These are phyloP conservation scores for Aurifilum marmelostoma DNA, from an alignment of 2,329 filamentous ascomycete species.

Conservation along the genomic window DNA sequence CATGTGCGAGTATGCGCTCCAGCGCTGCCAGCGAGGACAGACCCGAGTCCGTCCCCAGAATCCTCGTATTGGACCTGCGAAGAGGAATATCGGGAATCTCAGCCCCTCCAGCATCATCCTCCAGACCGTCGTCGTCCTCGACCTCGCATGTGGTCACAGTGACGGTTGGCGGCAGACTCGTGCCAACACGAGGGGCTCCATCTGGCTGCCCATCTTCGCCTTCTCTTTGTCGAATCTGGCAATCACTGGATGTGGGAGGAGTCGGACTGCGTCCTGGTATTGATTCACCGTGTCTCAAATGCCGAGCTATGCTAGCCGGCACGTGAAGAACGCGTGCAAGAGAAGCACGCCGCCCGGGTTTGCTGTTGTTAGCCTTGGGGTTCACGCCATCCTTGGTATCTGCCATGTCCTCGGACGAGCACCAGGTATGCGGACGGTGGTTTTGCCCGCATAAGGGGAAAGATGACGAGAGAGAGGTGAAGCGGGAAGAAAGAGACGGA, in stretches of 20 bases:
- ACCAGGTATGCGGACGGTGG: not conserved
- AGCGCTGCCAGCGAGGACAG: conserved; percentile 14
- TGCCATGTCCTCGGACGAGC: conserved; percentile 18
- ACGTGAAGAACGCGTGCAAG: conserved; percentile 28
- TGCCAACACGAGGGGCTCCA: not conserved
- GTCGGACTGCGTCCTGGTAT: not conserved
- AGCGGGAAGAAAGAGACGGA: not conserved
- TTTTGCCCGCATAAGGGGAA: not conserved
- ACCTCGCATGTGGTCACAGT: conserved; percentile 8
- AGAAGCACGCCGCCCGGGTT: conserved; percentile 23
- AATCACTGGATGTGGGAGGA: not conserved
- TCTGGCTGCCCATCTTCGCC: not conserved
- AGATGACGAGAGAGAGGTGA: not conserved
- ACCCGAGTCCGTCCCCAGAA: conserved; percentile 12
- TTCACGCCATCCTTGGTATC: conserved; percentile 15
- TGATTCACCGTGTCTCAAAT: conserved; percentile 13
- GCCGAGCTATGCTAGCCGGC: conserved; percentile 20
- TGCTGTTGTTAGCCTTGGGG: conserved; percentile 19
- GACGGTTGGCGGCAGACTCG: not conserved
- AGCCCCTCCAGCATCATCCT: conserved; percentile 17
- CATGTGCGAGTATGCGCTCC: conserved; percentile 14
- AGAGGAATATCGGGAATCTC: conserved; percentile 28
- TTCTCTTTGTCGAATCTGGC: conserved; percentile 12
- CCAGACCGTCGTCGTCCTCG: conserved; percentile 1
- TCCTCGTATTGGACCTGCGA: conserved; percentile 20